phyloP scores from a whole-genome alignment of 768 basidiomycete genomes.

The Suillus sp. region DNA sequence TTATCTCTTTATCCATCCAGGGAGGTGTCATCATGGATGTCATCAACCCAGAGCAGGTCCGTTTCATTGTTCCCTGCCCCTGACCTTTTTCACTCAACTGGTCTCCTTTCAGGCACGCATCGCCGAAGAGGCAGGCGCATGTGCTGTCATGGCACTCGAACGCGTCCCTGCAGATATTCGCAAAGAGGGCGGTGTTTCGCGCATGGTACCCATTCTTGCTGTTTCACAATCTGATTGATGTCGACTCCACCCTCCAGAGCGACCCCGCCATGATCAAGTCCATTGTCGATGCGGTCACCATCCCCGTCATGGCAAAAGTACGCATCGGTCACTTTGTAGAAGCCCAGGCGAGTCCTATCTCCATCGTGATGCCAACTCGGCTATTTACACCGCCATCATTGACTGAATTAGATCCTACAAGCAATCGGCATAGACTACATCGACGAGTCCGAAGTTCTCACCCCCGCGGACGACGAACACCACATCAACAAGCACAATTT shows the following conservation, averaged over 20 bases:
- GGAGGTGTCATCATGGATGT: slow-evolving; percentile 97
- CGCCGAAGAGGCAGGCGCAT: slow-evolving; percentile 96
- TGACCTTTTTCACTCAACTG: slow-evolving; percentile 11
- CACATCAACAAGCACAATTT: slow-evolving; percentile 97
- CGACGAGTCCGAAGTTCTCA: slow-evolving; percentile 93
- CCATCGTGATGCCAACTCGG: background rate
- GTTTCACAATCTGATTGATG: background rate
- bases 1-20: slow-evolving; percentile 35
- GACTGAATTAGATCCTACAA: slow-evolving; percentile 77
- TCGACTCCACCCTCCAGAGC: slow-evolving; percentile 48
- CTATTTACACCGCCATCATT: background rate
- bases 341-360: slow-evolving; percentile 65
- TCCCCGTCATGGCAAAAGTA: slow-evolving; percentile 96
- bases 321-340: slow-evolving; percentile 98
- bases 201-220: slow-evolving; percentile 69
- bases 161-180: slow-evolving; percentile 96
- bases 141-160: slow-evolving; percentile 97
- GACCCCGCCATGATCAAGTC: slow-evolving; percentile 97
- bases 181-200: slow-evolving; percentile 87
- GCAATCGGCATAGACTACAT: slow-evolving; percentile 95
- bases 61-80: slow-evolving; percentile 27
- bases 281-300: slow-evolving; percentile 92
- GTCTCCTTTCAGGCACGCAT: slow-evolving; percentile 72
- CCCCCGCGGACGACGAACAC: slow-evolving; percentile 93
- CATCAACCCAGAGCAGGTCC: slow-evolving; percentile 69